These are phyloP conservation scores for Modicella reniformis DNA, from an alignment of 371 early-diverging fungal species.

Conservation along the genomic window DNA sequence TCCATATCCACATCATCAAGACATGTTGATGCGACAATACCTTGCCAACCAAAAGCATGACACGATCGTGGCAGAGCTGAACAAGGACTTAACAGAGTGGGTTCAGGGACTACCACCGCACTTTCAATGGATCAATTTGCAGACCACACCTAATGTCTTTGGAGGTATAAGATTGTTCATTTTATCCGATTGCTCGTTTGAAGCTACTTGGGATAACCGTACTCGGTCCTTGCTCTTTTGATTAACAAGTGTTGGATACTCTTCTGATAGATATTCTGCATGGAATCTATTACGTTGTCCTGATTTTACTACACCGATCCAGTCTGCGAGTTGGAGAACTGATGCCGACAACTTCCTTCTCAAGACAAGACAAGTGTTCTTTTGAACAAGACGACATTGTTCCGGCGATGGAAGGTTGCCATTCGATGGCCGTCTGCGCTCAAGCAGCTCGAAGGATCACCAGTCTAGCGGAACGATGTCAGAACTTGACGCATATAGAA, in stretches of 20 bases:
- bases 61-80: constrained; percentile 4
- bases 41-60: constrained; percentile 15
- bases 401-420: constrained; percentile 15
- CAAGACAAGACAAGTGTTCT: background rate
- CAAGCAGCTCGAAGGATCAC: constrained; percentile 17
- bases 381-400: background rate
- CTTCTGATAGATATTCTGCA: constrained; percentile 9
- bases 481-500: constrained; percentile 10
- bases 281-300: constrained; percentile 9
- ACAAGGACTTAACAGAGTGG: constrained; percentile 19
- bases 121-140: constrained; percentile 10
- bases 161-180: constrained; percentile 9
- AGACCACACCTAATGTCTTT: constrained; percentile 6
- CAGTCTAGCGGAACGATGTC: constrained; percentile 6
- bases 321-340: constrained; percentile 17
- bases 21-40: constrained; percentile 13
- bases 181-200: too few relatives aligned
- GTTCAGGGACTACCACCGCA: constrained; percentile 17
- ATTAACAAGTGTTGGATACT: too few relatives aligned
- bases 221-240: too few relatives aligned
- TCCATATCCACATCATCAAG: background rate
- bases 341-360: background rate
- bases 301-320: constrained; percentile 12
- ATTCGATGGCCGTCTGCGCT: constrained; percentile 11
- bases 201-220: too few relatives aligned